phyloP scores from a whole-genome alignment of 805 yeast genomes.

The Ogataea salicorniae region DNA sequence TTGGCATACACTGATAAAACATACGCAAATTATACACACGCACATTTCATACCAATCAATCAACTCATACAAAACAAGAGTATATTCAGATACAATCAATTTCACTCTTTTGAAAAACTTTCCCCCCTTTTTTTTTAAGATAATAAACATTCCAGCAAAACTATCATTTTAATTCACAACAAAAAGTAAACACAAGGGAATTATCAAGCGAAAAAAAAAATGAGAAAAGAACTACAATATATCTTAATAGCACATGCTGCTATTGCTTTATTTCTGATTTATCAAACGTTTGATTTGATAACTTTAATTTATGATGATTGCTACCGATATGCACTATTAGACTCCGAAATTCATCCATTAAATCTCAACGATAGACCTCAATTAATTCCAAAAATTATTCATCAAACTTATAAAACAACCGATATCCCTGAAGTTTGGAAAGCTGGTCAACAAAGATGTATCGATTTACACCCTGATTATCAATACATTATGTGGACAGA shows the following conservation, averaged over 20 bases:
- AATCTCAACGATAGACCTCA: slow-evolving; percentile 40
- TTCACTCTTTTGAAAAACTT: too few species aligned
- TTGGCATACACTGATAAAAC: too few species aligned
- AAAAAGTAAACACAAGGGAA: background rate
- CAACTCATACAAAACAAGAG: too few species aligned
- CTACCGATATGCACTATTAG: slow-evolving; percentile 54
- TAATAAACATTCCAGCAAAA: too few species aligned
- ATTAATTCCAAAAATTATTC: slow-evolving; percentile 83
- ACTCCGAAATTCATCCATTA: slow-evolving; percentile 56
- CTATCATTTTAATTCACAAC: background rate
- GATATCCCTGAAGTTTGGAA: slow-evolving; percentile 80
- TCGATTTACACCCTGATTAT: slow-evolving; percentile 80
- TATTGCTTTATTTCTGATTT: slow-evolving; percentile 50
- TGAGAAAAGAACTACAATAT: slow-evolving; percentile 64
- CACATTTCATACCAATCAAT: too few species aligned
- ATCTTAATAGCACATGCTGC: slow-evolving; percentile 55
- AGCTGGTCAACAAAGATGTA: slow-evolving; percentile 70
- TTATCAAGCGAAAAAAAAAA: too few species aligned
- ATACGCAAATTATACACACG: too few species aligned
- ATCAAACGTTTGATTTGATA: slow-evolving; percentile 65
- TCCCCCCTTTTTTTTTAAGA: too few species aligned
- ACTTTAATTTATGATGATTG: slow-evolving; percentile 72
- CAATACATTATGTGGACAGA: slow-evolving; percentile 91
- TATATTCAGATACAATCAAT: too few species aligned
- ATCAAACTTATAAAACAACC: slow-evolving; percentile 82